Evolutionary conservation across 2,329 filamentous ascomycete species (phyloP).

Genomic region (Penicillium nordicum): DNA sequence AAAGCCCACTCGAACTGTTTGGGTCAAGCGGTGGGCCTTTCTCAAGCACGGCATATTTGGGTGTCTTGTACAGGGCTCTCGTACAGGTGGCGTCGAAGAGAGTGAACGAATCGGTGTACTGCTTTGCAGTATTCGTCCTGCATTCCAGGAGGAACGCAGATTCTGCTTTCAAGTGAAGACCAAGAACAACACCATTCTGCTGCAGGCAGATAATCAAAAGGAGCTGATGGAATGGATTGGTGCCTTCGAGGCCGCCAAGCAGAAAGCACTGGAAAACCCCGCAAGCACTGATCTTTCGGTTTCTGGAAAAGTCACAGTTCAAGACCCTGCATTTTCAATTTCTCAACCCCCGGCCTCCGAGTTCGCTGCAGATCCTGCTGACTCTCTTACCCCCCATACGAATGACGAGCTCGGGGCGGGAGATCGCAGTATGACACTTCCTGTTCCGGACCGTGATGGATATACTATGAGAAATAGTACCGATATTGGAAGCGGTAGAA

Average conservation of each 20-base stretch:
- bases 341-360: conserved; percentile 83
- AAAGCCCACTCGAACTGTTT: conserved; percentile 84
- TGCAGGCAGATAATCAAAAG: conserved; percentile 88
- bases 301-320: conserved; percentile 43
- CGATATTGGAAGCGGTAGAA: conserved; percentile 57
- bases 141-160: conserved; percentile 84
- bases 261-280: conserved; percentile 77
- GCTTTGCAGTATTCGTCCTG: conserved; percentile 87
- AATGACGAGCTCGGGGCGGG: conserved; percentile 53
- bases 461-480: conserved; percentile 64
- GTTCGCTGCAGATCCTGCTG: conserved; percentile 76
- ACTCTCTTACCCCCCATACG: conserved; percentile 57
- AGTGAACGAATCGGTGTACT: conserved; percentile 94
- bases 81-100: conserved; percentile 82
- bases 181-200: conserved; percentile 81
- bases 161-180: conserved; percentile 99
- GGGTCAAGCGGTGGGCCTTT: conserved; percentile 93
- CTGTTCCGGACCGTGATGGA: conserved; percentile 61
- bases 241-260: conserved; percentile 90
- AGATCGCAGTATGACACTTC: conserved; percentile 64
- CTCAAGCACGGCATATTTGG: conserved; percentile 94
- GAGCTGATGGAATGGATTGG: conserved; percentile 95
- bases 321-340: conserved; percentile 82
- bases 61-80: conserved; percentile 78
- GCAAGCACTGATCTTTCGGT: conserved; percentile 49